These are phyloP conservation scores for Scheffersomyces amazonensis DNA, from an alignment of 805 yeast genomes.

Conservation along the genomic window DNA sequence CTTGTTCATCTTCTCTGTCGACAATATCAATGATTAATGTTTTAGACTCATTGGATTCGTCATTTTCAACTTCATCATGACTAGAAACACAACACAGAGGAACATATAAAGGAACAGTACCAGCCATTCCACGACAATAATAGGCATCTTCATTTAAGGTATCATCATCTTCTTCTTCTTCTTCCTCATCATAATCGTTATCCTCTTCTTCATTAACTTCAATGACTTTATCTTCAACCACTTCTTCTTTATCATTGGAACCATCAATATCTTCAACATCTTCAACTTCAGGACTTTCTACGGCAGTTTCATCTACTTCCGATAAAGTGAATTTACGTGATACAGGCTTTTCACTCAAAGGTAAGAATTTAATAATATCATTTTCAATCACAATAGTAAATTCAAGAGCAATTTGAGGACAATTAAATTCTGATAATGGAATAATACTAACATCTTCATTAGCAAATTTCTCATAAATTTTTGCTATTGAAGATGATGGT, in stretches of 20 bases:
- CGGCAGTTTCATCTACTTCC: no score
- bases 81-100: no score
- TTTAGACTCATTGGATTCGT: background rate
- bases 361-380: conserved; percentile 12
- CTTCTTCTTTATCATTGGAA: background rate
- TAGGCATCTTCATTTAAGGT: background rate
- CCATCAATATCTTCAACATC: background rate
- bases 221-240: background rate
- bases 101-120: background rate
- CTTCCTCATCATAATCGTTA: conserved; percentile 2
- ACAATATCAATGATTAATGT: background rate
- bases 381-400: conserved; percentile 14
- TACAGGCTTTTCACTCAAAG: no score
- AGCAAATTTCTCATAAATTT: conserved; percentile 7
- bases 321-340: no score
- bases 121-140: background rate
- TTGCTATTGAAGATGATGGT: conserved; percentile 21
- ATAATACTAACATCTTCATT: conserved; percentile 8
- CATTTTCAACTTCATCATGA: no score
- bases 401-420: conserved; percentile 17
- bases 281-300: background rate
- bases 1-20: background rate
- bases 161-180: conserved; percentile 5
- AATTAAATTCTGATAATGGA: conserved; percentile 17
- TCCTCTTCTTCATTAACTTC: background rate